Conservation (phyloP, 2,329 filamentous ascomycete species). For the Scortechinia acanthostroma region DNA sequence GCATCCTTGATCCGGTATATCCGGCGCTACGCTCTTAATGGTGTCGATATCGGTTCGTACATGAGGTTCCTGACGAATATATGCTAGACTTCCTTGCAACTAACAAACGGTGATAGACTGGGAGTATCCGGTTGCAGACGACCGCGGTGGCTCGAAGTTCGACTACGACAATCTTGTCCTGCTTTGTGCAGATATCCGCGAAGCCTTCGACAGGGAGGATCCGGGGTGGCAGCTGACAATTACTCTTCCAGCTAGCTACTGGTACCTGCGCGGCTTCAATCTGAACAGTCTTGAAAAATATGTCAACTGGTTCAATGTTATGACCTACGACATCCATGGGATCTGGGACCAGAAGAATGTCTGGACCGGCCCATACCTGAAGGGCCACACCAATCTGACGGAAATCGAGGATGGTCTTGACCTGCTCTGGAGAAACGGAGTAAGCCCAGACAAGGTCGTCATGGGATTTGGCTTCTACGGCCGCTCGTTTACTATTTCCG, state of each 20-base stretch:
- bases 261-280: slow-evolving; percentile 8
- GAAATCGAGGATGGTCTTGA: slow-evolving; percentile 7
- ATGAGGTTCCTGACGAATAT: too few species aligned
- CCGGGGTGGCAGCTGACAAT: too few species aligned
- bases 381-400: slow-evolving; percentile 10
- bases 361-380: slow-evolving; percentile 4
- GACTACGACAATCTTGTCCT: slow-evolving; percentile 6
- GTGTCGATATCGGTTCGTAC: too few species aligned
- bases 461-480: not conserved
- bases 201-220: too few species aligned
- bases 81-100: too few species aligned
- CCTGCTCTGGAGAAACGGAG: slow-evolving; percentile 4
- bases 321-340: slow-evolving; percentile 9
- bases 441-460: slow-evolving; percentile 4
- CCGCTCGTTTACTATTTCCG: not conserved
- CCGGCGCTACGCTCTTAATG: not conserved
- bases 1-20: not conserved
- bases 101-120: too few species aligned
- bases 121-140: slow-evolving; percentile 9
- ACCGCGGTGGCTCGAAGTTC: slow-evolving; percentile 6
- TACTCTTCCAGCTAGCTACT: slow-evolving; percentile 8
- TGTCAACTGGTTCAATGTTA: slow-evolving; percentile 6
- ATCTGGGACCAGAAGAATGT: slow-evolving; percentile 6
- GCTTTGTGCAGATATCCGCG: too few species aligned
- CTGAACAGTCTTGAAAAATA: slow-evolving; percentile 3